Conservation (phyloP, 805 yeast genomes). For the Metahyphopichia silvanorum region DNA sequence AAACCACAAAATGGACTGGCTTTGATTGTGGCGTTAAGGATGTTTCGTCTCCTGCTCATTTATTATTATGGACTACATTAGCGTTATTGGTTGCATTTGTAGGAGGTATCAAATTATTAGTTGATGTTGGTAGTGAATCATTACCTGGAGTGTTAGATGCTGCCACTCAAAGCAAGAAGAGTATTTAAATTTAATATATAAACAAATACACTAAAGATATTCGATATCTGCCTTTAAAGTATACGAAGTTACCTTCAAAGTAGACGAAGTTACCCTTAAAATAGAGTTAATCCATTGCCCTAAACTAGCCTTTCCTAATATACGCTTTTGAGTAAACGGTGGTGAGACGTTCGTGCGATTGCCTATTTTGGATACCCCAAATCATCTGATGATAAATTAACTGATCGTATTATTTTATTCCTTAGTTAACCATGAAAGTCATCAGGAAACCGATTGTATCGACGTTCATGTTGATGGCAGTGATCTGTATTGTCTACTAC, state of each 20-base stretch:
- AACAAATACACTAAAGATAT: too few species aligned
- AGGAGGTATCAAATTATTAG: conserved; percentile 52
- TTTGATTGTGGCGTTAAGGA: conserved; percentile 65
- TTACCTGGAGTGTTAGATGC: conserved; percentile 69
- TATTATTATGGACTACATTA: conserved; percentile 65
- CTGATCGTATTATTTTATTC: too few species aligned
- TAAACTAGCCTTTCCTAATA: too few species aligned
- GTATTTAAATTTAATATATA: too few species aligned
- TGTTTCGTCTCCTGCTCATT: conserved; percentile 60
- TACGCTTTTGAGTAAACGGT: too few species aligned
- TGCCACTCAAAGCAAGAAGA: conserved; percentile 44
- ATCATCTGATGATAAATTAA: too few species aligned
- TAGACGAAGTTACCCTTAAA: too few species aligned
- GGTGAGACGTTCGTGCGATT: too few species aligned
- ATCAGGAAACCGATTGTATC: conserved; percentile 25
- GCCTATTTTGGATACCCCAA: too few species aligned
- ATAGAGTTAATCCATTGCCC: too few species aligned
- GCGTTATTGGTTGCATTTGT: conserved; percentile 44
- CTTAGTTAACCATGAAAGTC: conserved; percentile 15
- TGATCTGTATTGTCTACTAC: conserved; percentile 25
- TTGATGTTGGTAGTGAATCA: conserved; percentile 54
- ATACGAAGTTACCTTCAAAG: too few species aligned
- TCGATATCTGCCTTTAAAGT: too few species aligned
- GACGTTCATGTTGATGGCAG: conserved; percentile 18
- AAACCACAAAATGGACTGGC: conserved; percentile 56